Evolutionary conservation across 139 green algal genomes (phyloP), one percentile per base, ranked within the genome.

Genomic region (Parachlorella kessleri): DNA sequence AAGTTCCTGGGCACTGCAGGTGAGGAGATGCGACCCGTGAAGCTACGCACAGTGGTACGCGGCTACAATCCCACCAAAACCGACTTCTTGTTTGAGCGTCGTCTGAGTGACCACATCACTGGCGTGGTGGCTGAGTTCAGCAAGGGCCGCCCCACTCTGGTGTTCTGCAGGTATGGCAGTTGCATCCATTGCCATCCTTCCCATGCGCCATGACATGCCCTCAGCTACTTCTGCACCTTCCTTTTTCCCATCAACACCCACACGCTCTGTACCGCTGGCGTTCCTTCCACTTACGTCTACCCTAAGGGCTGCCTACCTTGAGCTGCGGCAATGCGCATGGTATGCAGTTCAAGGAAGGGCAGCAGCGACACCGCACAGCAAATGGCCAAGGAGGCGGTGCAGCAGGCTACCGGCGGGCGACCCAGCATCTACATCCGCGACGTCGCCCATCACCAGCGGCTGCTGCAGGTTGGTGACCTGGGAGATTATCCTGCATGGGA

Each of bases 151-250:
- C 96, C 95, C 1, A 73, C 90, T 1, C 88, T 99, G 10, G 81
- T 99, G 2, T 99, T 99, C 78, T 99, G 96, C 93, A 91, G 85
- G 48, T 59, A n/a, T n/a, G n/a, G n/a, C n/a, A n/a, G n/a, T n/a
- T n/a, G n/a, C n/a, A n/a, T n/a, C n/a, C n/a, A n/a, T n/a, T n/a
- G n/a, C n/a, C n/a, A n/a, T n/a, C n/a, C n/a, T n/a, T n/a, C n/a
- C n/a, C n/a, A n/a, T n/a, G n/a, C n/a, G n/a, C n/a, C n/a, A n/a
- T n/a, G n/a, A n/a, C n/a, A n/a, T n/a, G n/a, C n/a, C n/a, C n/a
- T n/a, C n/a, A n/a, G n/a, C n/a, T n/a, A n/a, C n/a, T n/a, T n/a
- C n/a, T n/a, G n/a, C n/a, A n/a, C n/a, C n/a, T n/a, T n/a, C n/a
- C n/a, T n/a, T n/a, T n/a, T n/a, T n/a, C n/a, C n/a, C n/a, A n/a